Conservation (phyloP, 306 rosid genomes). For the Purshia tridentata region DNA sequence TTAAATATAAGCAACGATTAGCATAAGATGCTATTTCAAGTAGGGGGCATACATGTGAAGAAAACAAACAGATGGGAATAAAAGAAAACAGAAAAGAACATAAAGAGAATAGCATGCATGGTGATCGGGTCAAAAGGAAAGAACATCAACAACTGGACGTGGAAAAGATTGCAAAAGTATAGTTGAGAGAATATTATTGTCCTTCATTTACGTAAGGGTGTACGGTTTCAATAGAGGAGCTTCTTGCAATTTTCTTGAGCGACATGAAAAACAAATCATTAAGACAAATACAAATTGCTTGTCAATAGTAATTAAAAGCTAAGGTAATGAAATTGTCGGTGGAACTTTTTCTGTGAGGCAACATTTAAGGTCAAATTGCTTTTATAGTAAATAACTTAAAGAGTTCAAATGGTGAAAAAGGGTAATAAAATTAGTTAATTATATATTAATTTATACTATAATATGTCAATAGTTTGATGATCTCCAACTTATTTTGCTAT, state of each 20-base stretch:
- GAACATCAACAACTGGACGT: conserved; percentile 16
- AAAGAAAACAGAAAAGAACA: background rate
- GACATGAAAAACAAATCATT: background rate
- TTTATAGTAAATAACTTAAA: too few species aligned
- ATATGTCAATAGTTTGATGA: too few species aligned
- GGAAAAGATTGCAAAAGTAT: conserved; percentile 24
- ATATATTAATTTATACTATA: too few species aligned
- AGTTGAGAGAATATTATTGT: conserved; percentile 19
- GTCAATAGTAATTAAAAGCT: too few species aligned
- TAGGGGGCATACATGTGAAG: conserved; percentile 21
- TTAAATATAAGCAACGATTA: background rate
- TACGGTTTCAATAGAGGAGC: conserved; percentile 25
- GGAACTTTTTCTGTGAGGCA: too few species aligned
- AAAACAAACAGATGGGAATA: conserved; percentile 9
- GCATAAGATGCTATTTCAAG: background rate
- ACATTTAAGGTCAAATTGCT: too few species aligned
- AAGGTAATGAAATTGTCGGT: too few species aligned
- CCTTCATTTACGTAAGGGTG: conserved; percentile 22
- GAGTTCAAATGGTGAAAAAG: too few species aligned
- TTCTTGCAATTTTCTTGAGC: background rate
- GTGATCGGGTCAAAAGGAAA: conserved; percentile 37
- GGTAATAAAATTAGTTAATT: too few species aligned
- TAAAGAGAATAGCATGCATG: conserved; percentile 11
- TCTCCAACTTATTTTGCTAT: too few species aligned
- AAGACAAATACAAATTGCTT: too few species aligned